Conservation (phyloP, 148 eudicot species). For the Nepenthes gracilis region DNA sequence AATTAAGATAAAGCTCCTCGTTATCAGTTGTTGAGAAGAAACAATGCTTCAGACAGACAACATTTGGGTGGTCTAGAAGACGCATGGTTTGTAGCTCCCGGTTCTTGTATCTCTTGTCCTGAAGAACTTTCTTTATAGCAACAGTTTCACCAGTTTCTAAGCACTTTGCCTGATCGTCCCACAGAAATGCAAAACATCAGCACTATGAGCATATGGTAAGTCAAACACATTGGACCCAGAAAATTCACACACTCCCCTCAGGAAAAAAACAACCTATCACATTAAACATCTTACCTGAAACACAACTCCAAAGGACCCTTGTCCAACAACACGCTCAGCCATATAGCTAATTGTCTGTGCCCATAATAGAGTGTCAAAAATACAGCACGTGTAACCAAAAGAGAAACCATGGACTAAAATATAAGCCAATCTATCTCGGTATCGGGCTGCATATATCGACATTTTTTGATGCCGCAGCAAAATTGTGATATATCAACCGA, state of each 20-base stretch:
- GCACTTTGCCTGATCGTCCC: constrained; percentile 47
- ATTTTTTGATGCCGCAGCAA: not conserved
- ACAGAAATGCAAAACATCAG: constrained; percentile 1
- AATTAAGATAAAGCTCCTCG: constrained; percentile 62
- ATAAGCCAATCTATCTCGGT: too few relatives aligned
- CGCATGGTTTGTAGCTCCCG: constrained; percentile 79
- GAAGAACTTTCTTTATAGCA: constrained; percentile 69
- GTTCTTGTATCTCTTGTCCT: constrained; percentile 85
- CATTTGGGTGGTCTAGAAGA: constrained; percentile 71
- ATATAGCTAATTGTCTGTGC: constrained; percentile 76
- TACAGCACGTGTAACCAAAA: not conserved
- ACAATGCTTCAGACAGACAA: constrained; percentile 60
- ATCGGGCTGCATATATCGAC: too few relatives aligned
- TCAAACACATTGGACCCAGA: not conserved
- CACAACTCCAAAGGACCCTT: constrained; percentile 86
- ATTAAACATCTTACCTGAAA: constrained; percentile 44
- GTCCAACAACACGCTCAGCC: constrained; percentile 88
- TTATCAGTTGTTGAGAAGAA: constrained; percentile 76
- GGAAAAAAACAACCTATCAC: not conserved
- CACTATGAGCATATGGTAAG: not conserved
- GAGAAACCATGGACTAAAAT: not conserved
- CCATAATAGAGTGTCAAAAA: not conserved
- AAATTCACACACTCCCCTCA: not conserved
- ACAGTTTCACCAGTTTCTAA: constrained; percentile 71
- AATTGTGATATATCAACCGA: too few relatives aligned